A percentile compares a stretch with the other conserved stretches of the same genome.
Evolutionary conservation across 768 basidiomycete species (phyloP).

Genomic region (Pulveroboletus sp.): DNA sequence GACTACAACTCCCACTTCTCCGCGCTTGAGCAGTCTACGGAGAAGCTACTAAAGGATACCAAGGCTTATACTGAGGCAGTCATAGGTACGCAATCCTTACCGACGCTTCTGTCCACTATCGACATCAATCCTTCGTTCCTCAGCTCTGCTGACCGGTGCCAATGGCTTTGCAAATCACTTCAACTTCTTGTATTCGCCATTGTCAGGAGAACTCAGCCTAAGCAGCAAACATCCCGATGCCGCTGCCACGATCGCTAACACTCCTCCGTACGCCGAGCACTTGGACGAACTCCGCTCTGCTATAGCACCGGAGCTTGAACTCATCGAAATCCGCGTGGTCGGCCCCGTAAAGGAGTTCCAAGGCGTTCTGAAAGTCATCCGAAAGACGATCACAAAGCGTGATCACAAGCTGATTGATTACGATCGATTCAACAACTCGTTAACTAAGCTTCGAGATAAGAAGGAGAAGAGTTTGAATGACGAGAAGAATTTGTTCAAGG

Average conservation of each 20-base stretch:
- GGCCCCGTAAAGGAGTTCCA: slow-evolving; percentile 89
- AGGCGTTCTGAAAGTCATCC: slow-evolving; percentile 76
- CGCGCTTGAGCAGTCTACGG: slow-evolving; percentile 71
- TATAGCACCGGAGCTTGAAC: slow-evolving; percentile 85
- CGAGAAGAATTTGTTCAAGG: slow-evolving; percentile 97
- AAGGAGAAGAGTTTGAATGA: slow-evolving; percentile 95
- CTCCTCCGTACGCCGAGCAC: slow-evolving; percentile 61
- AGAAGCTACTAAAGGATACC: slow-evolving; percentile 90
- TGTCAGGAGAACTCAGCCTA: slow-evolving; percentile 74
- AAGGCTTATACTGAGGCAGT: slow-evolving; percentile 84
- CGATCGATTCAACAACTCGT: slow-evolving; percentile 93
- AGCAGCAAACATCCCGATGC: slow-evolving; percentile 74
- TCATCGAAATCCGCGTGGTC: slow-evolving; percentile 83
- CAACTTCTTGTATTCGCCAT: slow-evolving; percentile 56
- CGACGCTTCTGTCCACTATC: neutral
- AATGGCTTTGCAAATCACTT: slow-evolving; percentile 63
- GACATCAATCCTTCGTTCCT: neutral
- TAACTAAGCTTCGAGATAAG: slow-evolving; percentile 95
- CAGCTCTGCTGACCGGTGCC: slow-evolving; percentile 65
- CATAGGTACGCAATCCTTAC: slow-evolving; percentile 39
- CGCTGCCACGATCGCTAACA: slow-evolving; percentile 72
- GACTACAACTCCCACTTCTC: slow-evolving; percentile 78
- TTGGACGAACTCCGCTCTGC: slow-evolving; percentile 81
- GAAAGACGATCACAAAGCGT: slow-evolving; percentile 93
- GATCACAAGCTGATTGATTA: slow-evolving; percentile 97